These are phyloP conservation scores for Pleodorina starrii DNA, from an alignment of 139 green algal genomes.

Conservation along the genomic window DNA sequence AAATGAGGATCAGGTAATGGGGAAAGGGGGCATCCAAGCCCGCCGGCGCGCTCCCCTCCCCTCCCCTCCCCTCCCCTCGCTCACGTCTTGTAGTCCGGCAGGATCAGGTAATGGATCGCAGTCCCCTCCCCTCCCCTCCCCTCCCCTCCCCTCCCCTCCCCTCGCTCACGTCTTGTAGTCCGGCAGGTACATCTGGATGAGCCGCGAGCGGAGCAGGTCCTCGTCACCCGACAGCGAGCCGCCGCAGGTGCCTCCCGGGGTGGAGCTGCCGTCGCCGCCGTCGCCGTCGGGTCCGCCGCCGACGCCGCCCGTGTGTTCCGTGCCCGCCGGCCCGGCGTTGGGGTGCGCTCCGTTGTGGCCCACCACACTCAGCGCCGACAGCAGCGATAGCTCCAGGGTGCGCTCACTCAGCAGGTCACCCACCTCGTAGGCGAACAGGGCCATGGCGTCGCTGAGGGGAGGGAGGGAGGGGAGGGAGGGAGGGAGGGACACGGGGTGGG, in stretches of 20 bases:
- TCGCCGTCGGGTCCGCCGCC: neutral
- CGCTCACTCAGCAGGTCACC: constrained; percentile 64
- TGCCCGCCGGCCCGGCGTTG: neutral
- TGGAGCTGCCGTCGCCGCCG: neutral
- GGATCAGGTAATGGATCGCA: too few relatives aligned
- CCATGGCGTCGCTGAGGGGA: constrained; percentile 62
- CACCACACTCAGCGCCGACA: constrained; percentile 69
- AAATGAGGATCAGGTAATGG: too few relatives aligned
- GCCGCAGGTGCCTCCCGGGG: neutral
- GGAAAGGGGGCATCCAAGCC: too few relatives aligned
- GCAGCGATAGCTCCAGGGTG: constrained; percentile 72
- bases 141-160: neutral
- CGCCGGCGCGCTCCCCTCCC: neutral
- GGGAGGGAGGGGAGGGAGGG: neutral
- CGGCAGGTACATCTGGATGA: constrained; percentile 59
- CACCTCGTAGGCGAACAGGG: constrained; percentile 74
- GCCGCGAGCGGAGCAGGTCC: constrained; percentile 52
- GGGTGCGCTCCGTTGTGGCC: constrained; percentile 34
- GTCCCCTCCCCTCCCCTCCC: neutral
- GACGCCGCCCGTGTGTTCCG: neutral
- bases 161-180: constrained; percentile 31
- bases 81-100: constrained; percentile 38
- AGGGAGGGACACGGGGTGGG: too few relatives aligned
- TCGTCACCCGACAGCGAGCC: constrained; percentile 20
- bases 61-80: neutral